Evolutionary conservation across 768 basidiomycete species (phyloP).

Genomic region (Lepiota venenata): DNA sequence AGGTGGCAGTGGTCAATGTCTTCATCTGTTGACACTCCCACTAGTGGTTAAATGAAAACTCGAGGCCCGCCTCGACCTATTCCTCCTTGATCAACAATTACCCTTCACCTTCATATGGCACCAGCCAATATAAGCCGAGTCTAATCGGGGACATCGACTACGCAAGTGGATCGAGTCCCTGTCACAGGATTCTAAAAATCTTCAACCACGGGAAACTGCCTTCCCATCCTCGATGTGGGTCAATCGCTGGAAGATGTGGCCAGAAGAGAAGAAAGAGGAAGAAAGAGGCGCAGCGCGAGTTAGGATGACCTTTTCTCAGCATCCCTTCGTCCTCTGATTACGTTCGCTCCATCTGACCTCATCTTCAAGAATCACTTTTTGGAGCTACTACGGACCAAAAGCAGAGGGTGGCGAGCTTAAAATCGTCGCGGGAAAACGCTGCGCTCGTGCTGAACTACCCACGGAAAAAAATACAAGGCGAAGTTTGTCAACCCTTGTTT

Average conservation of each 20-base stretch:
- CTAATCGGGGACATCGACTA: background rate
- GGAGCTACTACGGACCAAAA: background rate
- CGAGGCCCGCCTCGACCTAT: too few relatives aligned
- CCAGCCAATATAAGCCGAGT: background rate
- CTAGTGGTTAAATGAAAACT: too few relatives aligned
- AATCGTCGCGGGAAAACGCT: conserved; percentile 1
- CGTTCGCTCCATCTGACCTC: background rate
- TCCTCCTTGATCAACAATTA: too few relatives aligned
- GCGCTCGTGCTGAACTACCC: too few relatives aligned
- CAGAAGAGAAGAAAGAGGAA: background rate
- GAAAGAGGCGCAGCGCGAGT: background rate
- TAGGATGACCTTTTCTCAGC: too few relatives aligned
- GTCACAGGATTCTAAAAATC: background rate
- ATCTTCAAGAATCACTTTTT: background rate
- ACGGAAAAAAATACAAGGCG: too few relatives aligned
- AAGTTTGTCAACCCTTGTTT: too few relatives aligned
- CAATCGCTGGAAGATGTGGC: background rate
- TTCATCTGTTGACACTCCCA: too few relatives aligned
- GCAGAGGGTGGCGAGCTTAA: background rate
- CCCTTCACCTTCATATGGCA: too few relatives aligned
- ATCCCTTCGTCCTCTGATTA: background rate
- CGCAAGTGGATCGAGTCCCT: background rate
- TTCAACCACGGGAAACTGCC: background rate
- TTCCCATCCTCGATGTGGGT: background rate
- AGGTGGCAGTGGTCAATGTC: too few relatives aligned